A percentile compares a stretch with the other conserved stretches of the same genome.
Conservation (phyloP, 2,329 filamentous ascomycete genomes). For the Talaromyces sp. region DNA sequence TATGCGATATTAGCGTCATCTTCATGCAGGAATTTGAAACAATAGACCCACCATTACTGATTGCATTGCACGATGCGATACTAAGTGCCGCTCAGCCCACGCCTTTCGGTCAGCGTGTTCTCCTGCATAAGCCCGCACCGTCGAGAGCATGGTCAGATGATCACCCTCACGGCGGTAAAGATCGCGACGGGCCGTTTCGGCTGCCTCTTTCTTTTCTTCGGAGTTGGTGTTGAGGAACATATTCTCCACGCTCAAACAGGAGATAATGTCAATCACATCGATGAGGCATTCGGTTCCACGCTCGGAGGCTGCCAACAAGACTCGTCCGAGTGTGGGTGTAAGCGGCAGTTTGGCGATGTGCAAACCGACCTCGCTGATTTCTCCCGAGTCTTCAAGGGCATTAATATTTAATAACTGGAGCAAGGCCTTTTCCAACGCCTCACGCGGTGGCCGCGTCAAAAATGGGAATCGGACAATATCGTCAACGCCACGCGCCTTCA, state of each 20-base stretch:
- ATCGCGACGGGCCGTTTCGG: constrained; percentile 57
- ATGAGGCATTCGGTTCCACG: constrained; percentile 72
- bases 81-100: constrained; percentile 62
- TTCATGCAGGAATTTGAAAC: not conserved
- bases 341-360: constrained; percentile 84
- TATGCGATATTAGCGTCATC: not conserved
- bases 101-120: constrained; percentile 61
- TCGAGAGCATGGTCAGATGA: constrained; percentile 64
- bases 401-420: constrained; percentile 78
- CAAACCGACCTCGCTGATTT: constrained; percentile 72
- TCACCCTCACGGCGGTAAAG: constrained; percentile 64
- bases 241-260: constrained; percentile 66
- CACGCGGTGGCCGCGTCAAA: constrained; percentile 75
- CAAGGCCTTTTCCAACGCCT: constrained; percentile 79
- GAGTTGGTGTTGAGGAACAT: constrained; percentile 63
- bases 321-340: constrained; percentile 76
- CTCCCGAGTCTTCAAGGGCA: constrained; percentile 71
- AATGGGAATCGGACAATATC: constrained; percentile 83
- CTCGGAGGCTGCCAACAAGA: constrained; percentile 76
- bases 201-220: constrained; percentile 63
- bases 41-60: constrained; percentile 57
- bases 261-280: constrained; percentile 83
- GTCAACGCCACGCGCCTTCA: constrained; percentile 87
- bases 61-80: constrained; percentile 67
- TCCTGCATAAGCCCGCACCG: constrained; percentile 61